These are phyloP conservation scores for Euphorbia lathyris DNA, from an alignment of 345 rosid genomes.

Conservation along the genomic window DNA sequence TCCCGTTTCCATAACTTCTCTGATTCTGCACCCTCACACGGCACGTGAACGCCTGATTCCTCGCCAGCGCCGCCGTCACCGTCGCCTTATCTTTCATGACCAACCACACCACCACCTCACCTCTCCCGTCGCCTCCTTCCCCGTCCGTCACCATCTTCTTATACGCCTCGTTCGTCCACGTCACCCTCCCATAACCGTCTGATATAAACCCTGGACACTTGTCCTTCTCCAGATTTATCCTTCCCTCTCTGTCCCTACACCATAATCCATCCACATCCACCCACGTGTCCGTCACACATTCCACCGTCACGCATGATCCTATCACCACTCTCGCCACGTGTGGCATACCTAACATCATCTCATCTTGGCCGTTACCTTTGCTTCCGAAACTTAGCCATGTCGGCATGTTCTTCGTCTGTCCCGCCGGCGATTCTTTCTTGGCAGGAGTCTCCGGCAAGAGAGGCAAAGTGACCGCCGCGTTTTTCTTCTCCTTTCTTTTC, in stretches of 20 bases:
- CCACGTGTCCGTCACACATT: constrained; percentile 72
- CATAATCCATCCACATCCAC: constrained; percentile 49
- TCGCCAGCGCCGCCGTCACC: constrained; percentile 18
- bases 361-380: constrained; percentile 17
- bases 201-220: constrained; percentile 82
- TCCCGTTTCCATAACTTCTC: constrained; percentile 37
- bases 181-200: constrained; percentile 58
- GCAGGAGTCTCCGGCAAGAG: constrained; percentile 67
- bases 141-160: constrained; percentile 50
- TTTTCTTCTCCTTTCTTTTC: constrained; percentile 34
- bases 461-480: constrained; percentile 43
- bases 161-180: constrained; percentile 77
- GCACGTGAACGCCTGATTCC: constrained; percentile 59
- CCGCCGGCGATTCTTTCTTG: too few species aligned
- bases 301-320: constrained; percentile 65
- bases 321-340: too few species aligned
- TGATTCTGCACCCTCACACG: constrained; percentile 58
- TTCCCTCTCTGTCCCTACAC: constrained; percentile 53
- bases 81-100: constrained; percentile 48
- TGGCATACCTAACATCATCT: too few species aligned
- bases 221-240: constrained; percentile 51
- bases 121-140: too few species aligned
- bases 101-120: constrained; percentile 57
- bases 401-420: constrained; percentile 29
- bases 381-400: constrained; percentile 48